A percentile compares a stretch with the other conserved stretches of the same genome.
These are phyloP conservation scores for Prototheca cutis DNA, from an alignment of 163 green algal species.

Conservation along the genomic window DNA sequence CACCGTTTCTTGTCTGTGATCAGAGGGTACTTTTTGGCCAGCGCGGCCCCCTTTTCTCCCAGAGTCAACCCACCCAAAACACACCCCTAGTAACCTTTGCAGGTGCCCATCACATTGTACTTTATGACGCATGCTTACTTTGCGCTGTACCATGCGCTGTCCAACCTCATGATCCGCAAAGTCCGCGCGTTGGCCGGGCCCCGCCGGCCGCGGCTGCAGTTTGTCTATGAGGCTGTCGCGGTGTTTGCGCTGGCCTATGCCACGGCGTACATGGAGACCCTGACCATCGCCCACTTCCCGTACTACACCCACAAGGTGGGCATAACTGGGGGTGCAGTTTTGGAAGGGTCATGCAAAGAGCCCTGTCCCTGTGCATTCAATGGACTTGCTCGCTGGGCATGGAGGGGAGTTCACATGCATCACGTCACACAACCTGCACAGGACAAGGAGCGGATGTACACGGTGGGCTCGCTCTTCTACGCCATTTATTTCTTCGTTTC, in stretches of 20 bases:
- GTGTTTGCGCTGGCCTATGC: conserved; percentile 80
- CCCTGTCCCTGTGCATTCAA: too few species aligned
- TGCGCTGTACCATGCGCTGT: conserved; percentile 91
- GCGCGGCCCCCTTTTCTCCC: too few species aligned
- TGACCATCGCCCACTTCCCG: conserved; percentile 92
- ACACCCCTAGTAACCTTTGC: too few species aligned
- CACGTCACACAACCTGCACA: conserved; percentile 3
- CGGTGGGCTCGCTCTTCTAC: conserved; percentile 86
- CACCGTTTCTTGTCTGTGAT: background rate
- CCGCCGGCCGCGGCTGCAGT: background rate
- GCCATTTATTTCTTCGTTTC: conserved; percentile 97
- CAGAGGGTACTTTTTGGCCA: background rate
- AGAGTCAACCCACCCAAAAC: too few species aligned
- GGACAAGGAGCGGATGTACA: conserved; percentile 69
- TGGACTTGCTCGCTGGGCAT: too few species aligned
- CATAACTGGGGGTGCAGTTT: too few species aligned
- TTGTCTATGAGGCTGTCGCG: conserved; percentile 27
- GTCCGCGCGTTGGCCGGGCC: conserved; percentile 20
- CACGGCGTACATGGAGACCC: conserved; percentile 87
- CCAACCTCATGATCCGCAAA: conserved; percentile 79
- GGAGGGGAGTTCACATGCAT: background rate
- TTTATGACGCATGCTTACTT: conserved; percentile 99
- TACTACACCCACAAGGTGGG: conserved; percentile 77
- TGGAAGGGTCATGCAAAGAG: too few species aligned
- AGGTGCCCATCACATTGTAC: conserved; percentile 90